Evolutionary conservation across 257 asterid genomes (phyloP).

Genomic region (Jacaranda mimosifolia): DNA sequence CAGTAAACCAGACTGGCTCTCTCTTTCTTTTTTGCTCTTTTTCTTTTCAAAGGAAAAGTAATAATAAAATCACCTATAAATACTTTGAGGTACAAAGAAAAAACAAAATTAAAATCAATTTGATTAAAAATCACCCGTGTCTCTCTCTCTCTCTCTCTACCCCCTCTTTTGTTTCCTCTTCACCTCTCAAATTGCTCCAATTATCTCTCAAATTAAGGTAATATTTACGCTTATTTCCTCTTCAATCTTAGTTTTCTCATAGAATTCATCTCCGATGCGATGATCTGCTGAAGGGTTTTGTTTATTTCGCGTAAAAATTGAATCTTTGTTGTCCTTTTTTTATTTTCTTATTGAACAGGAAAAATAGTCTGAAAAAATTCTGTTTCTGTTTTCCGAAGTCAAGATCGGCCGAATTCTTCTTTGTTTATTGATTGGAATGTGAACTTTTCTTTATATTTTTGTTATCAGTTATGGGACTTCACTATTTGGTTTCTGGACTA

Average conservation of each 20-base stretch:
- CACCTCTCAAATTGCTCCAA: conserved; percentile 35
- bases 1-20: too few species aligned
- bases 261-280: conserved; percentile 18
- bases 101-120: conserved; percentile 1
- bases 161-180: conserved; percentile 20
- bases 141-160: conserved; percentile 35
- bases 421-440: conserved; percentile 1
- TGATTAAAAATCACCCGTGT: conserved; percentile 7
- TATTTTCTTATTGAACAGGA: conserved; percentile 19
- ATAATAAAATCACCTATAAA: too few species aligned
- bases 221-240: conserved; percentile 4
- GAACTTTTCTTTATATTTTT: neutral
- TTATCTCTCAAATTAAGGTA: conserved; percentile 44
- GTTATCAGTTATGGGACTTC: conserved; percentile 14
- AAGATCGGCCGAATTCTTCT: conserved; percentile 37
- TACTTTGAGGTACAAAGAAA: neutral
- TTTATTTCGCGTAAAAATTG: conserved; percentile 32
- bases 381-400: conserved; percentile 26
- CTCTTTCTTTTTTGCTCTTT: neutral
- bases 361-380: conserved; percentile 5
- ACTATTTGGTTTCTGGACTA: conserved; percentile 16
- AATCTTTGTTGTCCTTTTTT: conserved; percentile 12
- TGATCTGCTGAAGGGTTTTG: conserved; percentile 40
- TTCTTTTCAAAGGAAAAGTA: neutral
- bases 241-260: conserved; percentile 3